phyloP scores from a whole-genome alignment of 139 green algal genomes.

The Ettlia oleoabundans region DNA sequence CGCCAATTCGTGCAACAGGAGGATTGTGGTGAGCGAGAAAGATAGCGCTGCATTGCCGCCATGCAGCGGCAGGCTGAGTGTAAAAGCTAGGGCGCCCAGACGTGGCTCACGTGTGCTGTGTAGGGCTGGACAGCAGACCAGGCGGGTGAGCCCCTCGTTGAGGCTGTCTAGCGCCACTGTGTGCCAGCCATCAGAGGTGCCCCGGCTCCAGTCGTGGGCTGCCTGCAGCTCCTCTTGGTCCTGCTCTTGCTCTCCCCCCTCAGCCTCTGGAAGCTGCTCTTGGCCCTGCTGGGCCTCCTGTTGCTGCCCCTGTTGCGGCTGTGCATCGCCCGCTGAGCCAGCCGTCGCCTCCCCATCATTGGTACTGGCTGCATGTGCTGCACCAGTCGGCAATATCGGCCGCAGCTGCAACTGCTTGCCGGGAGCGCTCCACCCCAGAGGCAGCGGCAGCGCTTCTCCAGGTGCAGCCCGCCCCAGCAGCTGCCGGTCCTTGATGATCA shows the following conservation, averaged over 20 bases:
- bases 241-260: not conserved
- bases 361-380: no score
- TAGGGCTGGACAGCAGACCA: conserved; percentile 57
- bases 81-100: not conserved
- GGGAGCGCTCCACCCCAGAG: conserved; percentile 60
- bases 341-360: no score
- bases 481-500: not conserved
- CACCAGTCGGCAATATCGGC: conserved; percentile 35
- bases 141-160: conserved; percentile 69
- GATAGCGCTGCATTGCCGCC: no score
- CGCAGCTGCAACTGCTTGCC: conserved; percentile 73
- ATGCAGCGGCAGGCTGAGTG: no score
- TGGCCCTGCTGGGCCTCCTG: not conserved
- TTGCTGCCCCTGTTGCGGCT: no score
- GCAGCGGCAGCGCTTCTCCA: conserved; percentile 67
- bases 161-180: conserved; percentile 60
- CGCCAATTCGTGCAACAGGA: no score
- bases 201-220: conserved; percentile 66
- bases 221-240: not conserved
- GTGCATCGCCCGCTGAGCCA: no score
- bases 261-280: not conserved
- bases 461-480: conserved; percentile 67
- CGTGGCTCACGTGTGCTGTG: conserved; percentile 3
- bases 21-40: not conserved
- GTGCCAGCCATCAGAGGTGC: conserved; percentile 43